A percentile compares a stretch with the other conserved stretches of the same genome.
Conservation (phyloP, 2,329 filamentous ascomycete genomes). For the Verticillium longisporum region DNA sequence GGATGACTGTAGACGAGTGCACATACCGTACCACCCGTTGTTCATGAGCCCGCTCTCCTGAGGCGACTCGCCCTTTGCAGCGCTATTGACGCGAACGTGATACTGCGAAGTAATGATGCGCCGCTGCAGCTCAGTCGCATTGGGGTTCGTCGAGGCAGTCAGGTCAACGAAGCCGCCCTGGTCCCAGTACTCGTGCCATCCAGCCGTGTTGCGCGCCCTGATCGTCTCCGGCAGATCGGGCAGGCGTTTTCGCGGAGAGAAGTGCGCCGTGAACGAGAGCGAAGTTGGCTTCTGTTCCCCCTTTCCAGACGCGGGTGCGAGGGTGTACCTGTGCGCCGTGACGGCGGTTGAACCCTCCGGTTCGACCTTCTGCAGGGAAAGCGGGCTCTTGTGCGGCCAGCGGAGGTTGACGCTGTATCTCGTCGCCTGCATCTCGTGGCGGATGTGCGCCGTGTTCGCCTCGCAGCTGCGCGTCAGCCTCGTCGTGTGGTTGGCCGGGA, state of each 20-base stretch:
- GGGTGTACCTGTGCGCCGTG: constrained; percentile 24
- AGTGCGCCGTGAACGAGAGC: constrained; percentile 26
- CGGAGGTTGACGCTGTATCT: constrained; percentile 31
- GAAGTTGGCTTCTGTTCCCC: neutral
- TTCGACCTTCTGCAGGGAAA: constrained; percentile 12
- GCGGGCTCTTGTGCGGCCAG: constrained; percentile 17
- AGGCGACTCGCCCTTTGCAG: constrained; percentile 25
- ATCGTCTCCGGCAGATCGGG: constrained; percentile 18
- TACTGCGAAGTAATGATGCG: constrained; percentile 36
- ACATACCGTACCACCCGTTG: constrained; percentile 35
- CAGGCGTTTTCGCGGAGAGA: constrained; percentile 18
- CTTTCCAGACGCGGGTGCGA: constrained; percentile 11
- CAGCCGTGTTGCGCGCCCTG: constrained; percentile 14
- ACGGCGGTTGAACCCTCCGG: constrained; percentile 13
- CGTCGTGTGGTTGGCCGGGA: constrained; percentile 30
- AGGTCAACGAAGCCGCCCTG: constrained; percentile 34
- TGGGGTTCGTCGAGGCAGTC: constrained; percentile 23
- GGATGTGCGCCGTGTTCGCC: constrained; percentile 20
- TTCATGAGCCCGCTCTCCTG: constrained; percentile 33
- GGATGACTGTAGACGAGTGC: neutral
- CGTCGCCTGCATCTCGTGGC: constrained; percentile 26
- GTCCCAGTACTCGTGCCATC: constrained; percentile 29
- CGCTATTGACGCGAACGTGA: constrained; percentile 33
- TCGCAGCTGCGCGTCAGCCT: constrained; percentile 10
- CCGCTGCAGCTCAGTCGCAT: constrained; percentile 34